Conservation (phyloP, 2,329 filamentous ascomycete genomes). For the Sordariomycetes sp. region DNA sequence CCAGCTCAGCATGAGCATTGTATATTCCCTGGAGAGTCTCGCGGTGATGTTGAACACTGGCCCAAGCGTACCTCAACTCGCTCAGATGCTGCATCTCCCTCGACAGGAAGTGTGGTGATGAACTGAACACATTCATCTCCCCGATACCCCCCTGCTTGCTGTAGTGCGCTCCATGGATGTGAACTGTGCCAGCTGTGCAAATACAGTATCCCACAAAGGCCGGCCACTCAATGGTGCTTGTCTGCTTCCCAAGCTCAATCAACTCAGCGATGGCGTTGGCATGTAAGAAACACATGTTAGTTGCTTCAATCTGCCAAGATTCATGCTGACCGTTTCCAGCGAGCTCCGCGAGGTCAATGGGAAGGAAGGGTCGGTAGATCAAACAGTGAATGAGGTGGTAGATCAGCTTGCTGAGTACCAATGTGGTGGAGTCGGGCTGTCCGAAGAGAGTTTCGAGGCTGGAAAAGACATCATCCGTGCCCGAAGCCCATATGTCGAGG, state of each 20-base stretch:
- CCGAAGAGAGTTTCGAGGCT: constrained; percentile 68
- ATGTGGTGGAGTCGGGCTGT: constrained; percentile 66
- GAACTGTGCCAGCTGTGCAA: constrained; percentile 78
- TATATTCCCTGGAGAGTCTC: constrained; percentile 72
- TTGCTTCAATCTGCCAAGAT: constrained; percentile 88
- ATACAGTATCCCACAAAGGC: constrained; percentile 82
- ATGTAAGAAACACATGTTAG: constrained; percentile 77
- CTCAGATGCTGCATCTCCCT: constrained; percentile 72
- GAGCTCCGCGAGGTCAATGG: constrained; percentile 74
- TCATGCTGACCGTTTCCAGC: constrained; percentile 75
- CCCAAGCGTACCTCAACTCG: constrained; percentile 68
- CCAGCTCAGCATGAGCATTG: constrained; percentile 70
- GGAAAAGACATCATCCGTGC: constrained; percentile 70
- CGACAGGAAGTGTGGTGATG: constrained; percentile 59
- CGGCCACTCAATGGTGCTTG: constrained; percentile 72
- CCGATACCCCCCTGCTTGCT: constrained; percentile 37
- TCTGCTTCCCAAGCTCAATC: constrained; percentile 68
- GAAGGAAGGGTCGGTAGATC: constrained; percentile 78
- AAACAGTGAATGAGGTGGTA: constrained; percentile 83
- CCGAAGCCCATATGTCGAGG: constrained; percentile 75
- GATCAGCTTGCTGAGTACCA: constrained; percentile 77
- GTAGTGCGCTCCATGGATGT: constrained; percentile 80
- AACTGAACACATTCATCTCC: constrained; percentile 54
- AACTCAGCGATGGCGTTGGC: constrained; percentile 82
- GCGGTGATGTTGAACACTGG: constrained; percentile 69